These are phyloP conservation scores for Parascedosporium putredinis DNA, from an alignment of 2,329 filamentous ascomycete species.

Conservation along the genomic window DNA sequence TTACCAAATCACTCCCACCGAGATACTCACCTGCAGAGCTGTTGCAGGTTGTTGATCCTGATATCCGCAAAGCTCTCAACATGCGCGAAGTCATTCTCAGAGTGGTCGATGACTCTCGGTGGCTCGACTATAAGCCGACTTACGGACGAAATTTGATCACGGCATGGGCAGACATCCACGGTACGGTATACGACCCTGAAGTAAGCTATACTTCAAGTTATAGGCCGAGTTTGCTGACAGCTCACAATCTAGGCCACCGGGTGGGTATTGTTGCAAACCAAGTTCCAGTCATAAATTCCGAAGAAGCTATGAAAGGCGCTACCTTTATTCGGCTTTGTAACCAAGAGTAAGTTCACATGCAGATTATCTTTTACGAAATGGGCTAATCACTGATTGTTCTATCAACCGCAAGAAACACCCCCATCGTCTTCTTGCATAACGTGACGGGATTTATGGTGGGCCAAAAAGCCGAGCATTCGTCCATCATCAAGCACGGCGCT, in stretches of 20 bases:
- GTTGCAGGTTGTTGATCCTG: conserved; percentile 22
- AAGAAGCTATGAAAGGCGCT: conserved; percentile 28
- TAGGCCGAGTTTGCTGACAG: no score
- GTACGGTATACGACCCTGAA: conserved; percentile 10
- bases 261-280: conserved; percentile 31
- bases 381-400: not conserved
- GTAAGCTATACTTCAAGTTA: no score
- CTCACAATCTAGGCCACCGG: conserved; percentile 17
- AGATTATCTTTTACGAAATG: no score
- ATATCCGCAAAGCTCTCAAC: conserved; percentile 23
- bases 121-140: conserved; percentile 27
- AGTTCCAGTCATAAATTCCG: conserved; percentile 26
- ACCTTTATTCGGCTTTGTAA: conserved; percentile 34
- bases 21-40: conserved; percentile 26
- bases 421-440: conserved; percentile 35
- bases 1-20: conserved; percentile 15
- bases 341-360: conserved; percentile 24
- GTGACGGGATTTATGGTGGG: conserved; percentile 39
- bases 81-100: conserved; percentile 27
- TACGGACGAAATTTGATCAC: conserved; percentile 28
- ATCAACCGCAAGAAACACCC: conserved; percentile 17
- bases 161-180: conserved; percentile 24
- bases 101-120: conserved; percentile 28
- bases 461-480: conserved; percentile 29
- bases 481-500: conserved; percentile 32